Base-by-base conservation (phyloP, 2,329 filamentous ascomycete species). In the Dendryphion nanum region DNA sequence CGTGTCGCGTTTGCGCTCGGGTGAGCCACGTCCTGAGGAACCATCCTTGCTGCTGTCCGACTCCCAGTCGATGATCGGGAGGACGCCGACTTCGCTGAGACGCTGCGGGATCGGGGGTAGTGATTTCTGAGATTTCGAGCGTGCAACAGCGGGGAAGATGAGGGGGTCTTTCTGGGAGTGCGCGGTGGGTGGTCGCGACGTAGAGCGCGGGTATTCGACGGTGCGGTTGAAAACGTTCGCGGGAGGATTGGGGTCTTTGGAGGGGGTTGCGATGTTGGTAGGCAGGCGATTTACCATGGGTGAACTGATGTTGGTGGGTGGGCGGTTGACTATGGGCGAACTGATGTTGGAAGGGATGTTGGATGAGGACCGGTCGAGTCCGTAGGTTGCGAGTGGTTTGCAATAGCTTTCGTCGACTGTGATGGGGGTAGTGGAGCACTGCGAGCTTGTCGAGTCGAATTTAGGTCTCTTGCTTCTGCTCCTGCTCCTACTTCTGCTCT, bases 211-310 rank as follows among this genome's bases (percentile, higher is more conserved):
- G 7, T 51, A 47, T 6, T 51, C 41, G 4, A 59, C 38, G 10
- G 35, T 46, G 16, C 55, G 47, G 33, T 57, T 61, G 40, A 59
- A 61, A 8, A 60, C 35, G 35, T 55, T 55, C 6, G 50, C 35
- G 1, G 49, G 48, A 1, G 48, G 44, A 6, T 41, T 21, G 5
- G 44, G 41, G 4, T 30, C 38, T 4, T 38, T 40, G 2, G 50
- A 23, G 1, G 51, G 50, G 15, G 40, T 44, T 4, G 54, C 46
- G 14, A 47, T 36, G 14, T 53, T 55, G 2, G 41, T 23, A 0
- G 52, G 47, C 6, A 57, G 45, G 18, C 38, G 45, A n/a, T n/a
- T n/a, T n/a, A n/a, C n/a, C n/a, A n/a, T n/a, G n/a, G 44, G 29
- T 55, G 35, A 30, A 44, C 33, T 47, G 42, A 29, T 57, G 49